Evolutionary conservation across 352 stramenopile genomes (phyloP).

Genomic region (Globisporangium megalacanthum): DNA sequence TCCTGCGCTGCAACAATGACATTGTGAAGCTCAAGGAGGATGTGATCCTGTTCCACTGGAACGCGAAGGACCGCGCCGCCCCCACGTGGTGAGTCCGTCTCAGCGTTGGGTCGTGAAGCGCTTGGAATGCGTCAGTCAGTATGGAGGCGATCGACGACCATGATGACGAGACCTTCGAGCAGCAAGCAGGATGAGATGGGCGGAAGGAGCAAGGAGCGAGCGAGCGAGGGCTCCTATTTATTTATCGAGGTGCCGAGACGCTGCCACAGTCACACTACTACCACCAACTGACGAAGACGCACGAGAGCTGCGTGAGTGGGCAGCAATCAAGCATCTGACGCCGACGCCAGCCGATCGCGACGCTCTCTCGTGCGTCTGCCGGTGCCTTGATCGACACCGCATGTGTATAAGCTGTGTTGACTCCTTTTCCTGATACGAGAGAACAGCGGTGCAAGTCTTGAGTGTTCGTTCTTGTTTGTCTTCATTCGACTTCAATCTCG

Average conservation of each 20-base stretch:
- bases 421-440: neutral
- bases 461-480: neutral
- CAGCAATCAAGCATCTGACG: no score
- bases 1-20: conserved; percentile 74
- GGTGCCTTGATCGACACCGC: neutral
- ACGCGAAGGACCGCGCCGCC: conserved; percentile 58
- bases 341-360: no score
- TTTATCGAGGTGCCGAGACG: neutral
- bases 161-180: neutral
- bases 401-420: neutral
- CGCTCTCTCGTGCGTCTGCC: no score
- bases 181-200: no score
- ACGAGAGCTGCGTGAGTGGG: no score
- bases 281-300: no score
- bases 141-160: neutral
- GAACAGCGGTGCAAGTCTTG: neutral
- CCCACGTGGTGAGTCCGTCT: conserved; percentile 22
- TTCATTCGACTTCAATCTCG: no score
- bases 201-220: neutral
- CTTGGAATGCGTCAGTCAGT: neutral
- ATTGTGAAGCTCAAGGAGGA: conserved; percentile 83
- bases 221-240: neutral
- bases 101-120: no score
- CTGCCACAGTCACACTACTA: no score
- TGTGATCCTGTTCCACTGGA: conserved; percentile 84